These are phyloP conservation scores for Astraeus odoratus DNA, from an alignment of 768 basidiomycete species.

Conservation along the genomic window DNA sequence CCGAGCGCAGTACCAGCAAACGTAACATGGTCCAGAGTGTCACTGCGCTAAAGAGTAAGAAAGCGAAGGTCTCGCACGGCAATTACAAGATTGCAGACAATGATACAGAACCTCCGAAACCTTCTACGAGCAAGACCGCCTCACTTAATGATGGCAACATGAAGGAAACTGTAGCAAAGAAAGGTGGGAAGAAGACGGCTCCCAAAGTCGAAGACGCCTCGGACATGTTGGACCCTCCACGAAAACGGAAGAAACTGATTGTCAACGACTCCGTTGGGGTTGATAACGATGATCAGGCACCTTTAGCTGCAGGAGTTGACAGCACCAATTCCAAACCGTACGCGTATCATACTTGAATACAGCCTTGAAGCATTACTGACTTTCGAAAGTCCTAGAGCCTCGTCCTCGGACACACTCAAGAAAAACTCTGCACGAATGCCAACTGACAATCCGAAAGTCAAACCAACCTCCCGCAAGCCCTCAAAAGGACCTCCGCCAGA, in stretches of 20 bases:
- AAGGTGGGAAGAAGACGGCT: not conserved
- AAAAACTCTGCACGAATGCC: slow-evolving; percentile 21
- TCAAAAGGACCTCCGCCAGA: slow-evolving; percentile 33
- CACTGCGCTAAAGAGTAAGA: not conserved
- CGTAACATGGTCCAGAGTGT: no score
- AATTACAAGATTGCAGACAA: not conserved
- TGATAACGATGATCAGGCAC: slow-evolving; percentile 16
- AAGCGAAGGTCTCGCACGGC: not conserved
- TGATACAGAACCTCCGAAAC: not conserved
- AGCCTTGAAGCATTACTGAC: not conserved
- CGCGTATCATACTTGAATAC: not conserved
- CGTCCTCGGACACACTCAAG: slow-evolving; percentile 27
- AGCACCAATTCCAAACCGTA: slow-evolving; percentile 6
- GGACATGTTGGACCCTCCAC: not conserved
- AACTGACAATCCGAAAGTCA: not conserved
- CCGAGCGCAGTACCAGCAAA: no score
- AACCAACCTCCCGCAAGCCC: slow-evolving; percentile 8
- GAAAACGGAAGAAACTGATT: slow-evolving; percentile 9
- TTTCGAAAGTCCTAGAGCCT: not conserved
- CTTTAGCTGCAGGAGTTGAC: slow-evolving; percentile 14
- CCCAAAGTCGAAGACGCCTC: not conserved
- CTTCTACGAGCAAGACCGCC: not conserved
- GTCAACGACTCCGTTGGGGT: slow-evolving; percentile 6
- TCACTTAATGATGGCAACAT: not conserved
- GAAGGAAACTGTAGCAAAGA: not conserved